These are phyloP conservation scores for Boechera retrofracta DNA, from an alignment of 345 rosid genomes.

Conservation along the genomic window DNA sequence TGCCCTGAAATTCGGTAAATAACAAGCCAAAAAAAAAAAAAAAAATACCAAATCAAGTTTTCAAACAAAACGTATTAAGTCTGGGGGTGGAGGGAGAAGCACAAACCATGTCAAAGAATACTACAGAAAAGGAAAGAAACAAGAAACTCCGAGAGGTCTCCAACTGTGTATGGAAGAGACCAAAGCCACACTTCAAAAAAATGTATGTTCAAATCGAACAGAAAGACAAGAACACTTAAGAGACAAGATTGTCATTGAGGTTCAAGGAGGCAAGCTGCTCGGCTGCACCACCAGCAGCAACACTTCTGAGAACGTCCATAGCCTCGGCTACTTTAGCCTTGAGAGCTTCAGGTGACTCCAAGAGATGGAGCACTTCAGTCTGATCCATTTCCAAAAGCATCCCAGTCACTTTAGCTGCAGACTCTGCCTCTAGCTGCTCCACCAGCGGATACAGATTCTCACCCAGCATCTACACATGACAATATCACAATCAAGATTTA, in stretches of 20 bases:
- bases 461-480: slow-evolving; percentile 74
- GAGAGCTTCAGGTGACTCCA: slow-evolving; percentile 93
- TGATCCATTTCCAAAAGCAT: slow-evolving; percentile 99
- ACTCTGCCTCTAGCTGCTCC: slow-evolving; percentile 85
- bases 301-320: slow-evolving; percentile 91
- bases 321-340: slow-evolving; percentile 92
- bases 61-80: neutral
- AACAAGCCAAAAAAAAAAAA: slow-evolving; percentile 1
- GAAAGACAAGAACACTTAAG: slow-evolving; percentile 39
- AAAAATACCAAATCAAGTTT: slow-evolving; percentile 5
- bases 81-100: neutral
- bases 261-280: slow-evolving; percentile 83
- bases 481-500: slow-evolving; percentile 3
- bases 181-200: slow-evolving; percentile 19
- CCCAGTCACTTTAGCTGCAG: slow-evolving; percentile 94
- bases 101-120: slow-evolving; percentile 34
- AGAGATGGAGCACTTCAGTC: slow-evolving; percentile 90
- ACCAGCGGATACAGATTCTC: slow-evolving; percentile 95
- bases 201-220: slow-evolving; percentile 8
- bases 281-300: slow-evolving; percentile 62
- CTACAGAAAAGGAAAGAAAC: slow-evolving; percentile 14
- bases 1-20: neutral
- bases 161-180: slow-evolving; percentile 18
- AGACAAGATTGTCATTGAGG: slow-evolving; percentile 60
- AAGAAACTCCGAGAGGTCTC: neutral